Evolutionary conservation across 768 basidiomycete species (phyloP).

Genomic region (Peribolospora kevripleyi): DNA sequence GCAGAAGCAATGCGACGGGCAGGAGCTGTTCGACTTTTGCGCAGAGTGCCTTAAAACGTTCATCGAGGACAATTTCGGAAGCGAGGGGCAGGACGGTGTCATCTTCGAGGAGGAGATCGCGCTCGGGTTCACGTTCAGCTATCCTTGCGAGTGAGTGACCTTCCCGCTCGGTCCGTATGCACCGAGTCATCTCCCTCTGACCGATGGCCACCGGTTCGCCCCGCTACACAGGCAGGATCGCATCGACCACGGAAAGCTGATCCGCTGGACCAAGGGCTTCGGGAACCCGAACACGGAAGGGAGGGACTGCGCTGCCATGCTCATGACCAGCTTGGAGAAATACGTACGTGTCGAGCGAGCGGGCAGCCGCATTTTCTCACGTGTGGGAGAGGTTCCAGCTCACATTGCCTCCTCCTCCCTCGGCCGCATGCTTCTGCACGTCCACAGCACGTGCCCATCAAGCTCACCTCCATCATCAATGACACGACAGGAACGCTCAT

Average conservation of each 20-base stretch:
- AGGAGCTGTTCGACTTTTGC: conserved; percentile 89
- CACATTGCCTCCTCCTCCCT: background rate
- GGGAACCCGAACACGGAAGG: conserved; percentile 79
- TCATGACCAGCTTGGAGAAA: conserved; percentile 53
- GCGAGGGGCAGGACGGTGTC: conserved; percentile 24
- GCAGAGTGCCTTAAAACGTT: conserved; percentile 80
- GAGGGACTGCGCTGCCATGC: conserved; percentile 77
- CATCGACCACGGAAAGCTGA: conserved; percentile 81
- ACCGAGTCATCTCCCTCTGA: background rate
- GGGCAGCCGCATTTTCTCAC: background rate
- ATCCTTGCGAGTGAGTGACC: conserved; percentile 58
- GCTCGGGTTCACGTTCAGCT: conserved; percentile 95
- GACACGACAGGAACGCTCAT: conserved; percentile 96
- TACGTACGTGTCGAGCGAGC: conserved; percentile 27
- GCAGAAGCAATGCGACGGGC: conserved; percentile 93
- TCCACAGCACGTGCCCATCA: conserved; percentile 50
- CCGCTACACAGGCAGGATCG: conserved; percentile 42
- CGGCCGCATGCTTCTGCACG: too few relatives aligned
- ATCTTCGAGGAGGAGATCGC: conserved; percentile 29
- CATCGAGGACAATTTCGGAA: conserved; percentile 40
- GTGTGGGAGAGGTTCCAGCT: background rate
- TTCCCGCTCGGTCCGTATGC: background rate
- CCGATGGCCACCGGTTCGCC: background rate
- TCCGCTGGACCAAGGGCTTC: conserved; percentile 99
- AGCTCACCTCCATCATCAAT: conserved; percentile 71